Base-by-base conservation (phyloP, 345 rosid species). In the Xanthoceras sorbifolium region DNA sequence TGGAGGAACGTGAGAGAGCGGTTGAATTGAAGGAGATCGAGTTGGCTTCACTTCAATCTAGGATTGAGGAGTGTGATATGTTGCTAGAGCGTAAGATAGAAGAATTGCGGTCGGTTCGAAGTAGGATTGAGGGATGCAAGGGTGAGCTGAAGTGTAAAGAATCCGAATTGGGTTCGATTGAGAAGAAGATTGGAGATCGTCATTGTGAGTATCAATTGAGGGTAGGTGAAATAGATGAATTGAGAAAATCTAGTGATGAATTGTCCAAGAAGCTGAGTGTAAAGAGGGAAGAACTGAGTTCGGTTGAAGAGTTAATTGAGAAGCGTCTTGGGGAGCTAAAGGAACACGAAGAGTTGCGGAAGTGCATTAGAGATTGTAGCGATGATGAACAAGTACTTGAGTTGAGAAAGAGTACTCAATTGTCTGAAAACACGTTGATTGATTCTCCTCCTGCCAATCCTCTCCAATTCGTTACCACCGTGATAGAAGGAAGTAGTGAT, bases 401-500 rank as follows among this genome's bases (percentile, higher is more conserved):
- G 31, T 75, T 57, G 59, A 66, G 65, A 54, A 23, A 70, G 67
- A 55, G 26, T 29, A 73, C 29, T 11, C 63, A 75, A 40, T 67
- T 77, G n/a, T 22, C 54, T 31, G 62, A 23, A 18, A 38, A n/a
- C n/a, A n/a, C 46, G 60, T 20, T 52, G 7, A 15, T 1, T 28
- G 34, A 28, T 59, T 12, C 46, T 62, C 69, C 57, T 10, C 22
- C 80, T 50, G 52, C 50, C 28, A 29, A 59, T 36, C 6, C 18
- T 31, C 20, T 28, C 52, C 80, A 59, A 11, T 36, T 57, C 32
- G 26, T 18, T 28, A 65, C 67, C 34, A 3, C 52, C 11, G 36
- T n/a, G n/a, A n/a, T 60, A 23, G 60, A 23, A 11, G 82, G 69
- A 42, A 69, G 48, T n/a, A n/a, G n/a, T 28, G 84, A 80, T 36